Base-by-base conservation (phyloP, 306 rosid species). In the Sophora flavescens region DNA sequence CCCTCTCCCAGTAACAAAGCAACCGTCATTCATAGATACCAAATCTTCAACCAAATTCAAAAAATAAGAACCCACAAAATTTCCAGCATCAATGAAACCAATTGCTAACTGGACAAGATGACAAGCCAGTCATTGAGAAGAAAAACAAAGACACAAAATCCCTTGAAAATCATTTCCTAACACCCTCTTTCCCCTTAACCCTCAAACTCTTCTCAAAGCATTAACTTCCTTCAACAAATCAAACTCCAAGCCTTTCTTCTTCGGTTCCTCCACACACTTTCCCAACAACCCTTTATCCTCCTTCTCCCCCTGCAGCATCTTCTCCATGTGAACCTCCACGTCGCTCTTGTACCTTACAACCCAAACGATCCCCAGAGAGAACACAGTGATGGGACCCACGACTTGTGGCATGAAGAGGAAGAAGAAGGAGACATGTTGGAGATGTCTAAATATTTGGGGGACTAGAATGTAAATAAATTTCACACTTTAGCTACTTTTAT, bases 191-290 rank as follows among this genome's bases (percentile, higher is more conserved):
- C 0, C 52, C 50, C 60, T 89, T 97, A 0, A 86, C 91, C 8
- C 93, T 76, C 84, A 96, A 72, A 63, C 99, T 96, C 96, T 89
- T 14, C 99, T 81, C 2, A 96, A 85, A 11, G 99, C 99, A 79
- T 96, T 98, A 0, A 96, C 99, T 70, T 96, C 99, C 77, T 89
- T 92, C 60, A 92, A 68, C 96, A 96, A 32, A 84, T 96, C 99
- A 75, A 96, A 96, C 56, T 91, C 97, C 60, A 91, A 14, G 1
- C 99, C 99, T 39, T 96, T 96, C 80, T 88, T 90, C 89, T 88
- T 96, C 86, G 92, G 41, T 36, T 92, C 98, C 68, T 89, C 98
- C 0, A 87, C 91, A 44, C 98, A 96, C 84, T 91, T 90, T 3
- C 79, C 84, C 78, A 96, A 7, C 14, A 96, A 77, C 47, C 79